Percentiles rank a stretch among this genome's conserved stretches.
These are phyloP conservation scores for Elongisporangium prolatum DNA, from an alignment of 352 stramenopile genomes.

Conservation along the genomic window DNA sequence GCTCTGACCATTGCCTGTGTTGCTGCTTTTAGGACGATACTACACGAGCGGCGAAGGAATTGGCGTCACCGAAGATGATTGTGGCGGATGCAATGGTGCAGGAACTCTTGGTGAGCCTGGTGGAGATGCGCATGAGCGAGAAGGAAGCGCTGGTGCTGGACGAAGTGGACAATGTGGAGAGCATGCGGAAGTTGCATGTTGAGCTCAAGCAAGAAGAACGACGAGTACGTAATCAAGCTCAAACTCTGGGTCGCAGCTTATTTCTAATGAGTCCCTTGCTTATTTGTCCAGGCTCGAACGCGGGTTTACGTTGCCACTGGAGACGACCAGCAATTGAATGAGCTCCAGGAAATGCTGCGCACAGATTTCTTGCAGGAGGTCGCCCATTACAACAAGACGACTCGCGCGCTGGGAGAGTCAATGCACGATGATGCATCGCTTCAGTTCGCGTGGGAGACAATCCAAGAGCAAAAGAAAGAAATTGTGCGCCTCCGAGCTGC, in stretches of 20 bases:
- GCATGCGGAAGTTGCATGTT: constrained; percentile 39
- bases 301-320: constrained; percentile 41
- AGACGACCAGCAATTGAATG: constrained; percentile 45
- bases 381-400: constrained; percentile 8
- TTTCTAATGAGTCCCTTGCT: background rate
- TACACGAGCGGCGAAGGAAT: constrained; percentile 13
- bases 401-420: constrained; percentile 15
- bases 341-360: constrained; percentile 45
- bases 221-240: constrained; percentile 15
- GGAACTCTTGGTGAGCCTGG: constrained; percentile 53
- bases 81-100: constrained; percentile 67
- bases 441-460: constrained; percentile 76
- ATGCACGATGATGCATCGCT: constrained; percentile 51
- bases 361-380: constrained; percentile 53
- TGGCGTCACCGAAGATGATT: constrained; percentile 27
- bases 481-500: constrained; percentile 53
- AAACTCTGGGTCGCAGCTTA: background rate
- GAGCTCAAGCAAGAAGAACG: constrained; percentile 47
- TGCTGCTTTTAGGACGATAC: background rate
- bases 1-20: background rate
- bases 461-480: constrained; percentile 68
- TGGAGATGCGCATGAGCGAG: constrained; percentile 47
- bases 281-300: constrained; percentile 21
- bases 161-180: constrained; percentile 51
- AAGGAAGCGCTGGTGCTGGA: constrained; percentile 50